A percentile compares a stretch with the other conserved stretches of the same genome.
Conservation (phyloP, 176 grass and related monocot species). For the Cymbopogon citratus region DNA sequence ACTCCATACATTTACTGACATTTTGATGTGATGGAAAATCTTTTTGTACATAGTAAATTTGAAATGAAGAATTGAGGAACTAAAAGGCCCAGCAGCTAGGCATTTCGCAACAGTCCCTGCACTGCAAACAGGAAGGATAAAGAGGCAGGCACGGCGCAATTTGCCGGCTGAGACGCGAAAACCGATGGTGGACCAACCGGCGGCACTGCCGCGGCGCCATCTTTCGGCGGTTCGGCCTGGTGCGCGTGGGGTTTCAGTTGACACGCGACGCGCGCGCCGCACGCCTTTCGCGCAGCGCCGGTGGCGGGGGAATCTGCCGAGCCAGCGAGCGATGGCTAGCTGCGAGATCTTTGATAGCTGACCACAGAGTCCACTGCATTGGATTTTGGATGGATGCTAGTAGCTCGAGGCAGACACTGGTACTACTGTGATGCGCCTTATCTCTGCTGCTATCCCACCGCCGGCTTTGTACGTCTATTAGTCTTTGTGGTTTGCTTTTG, state of each 20-base stretch:
- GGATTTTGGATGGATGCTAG: not conserved
- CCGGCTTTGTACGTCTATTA: too few relatives aligned
- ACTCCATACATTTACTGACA: too few relatives aligned
- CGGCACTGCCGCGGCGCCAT: not conserved
- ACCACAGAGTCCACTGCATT: too few relatives aligned
- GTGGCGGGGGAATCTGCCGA: not conserved
- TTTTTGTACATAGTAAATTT: too few relatives aligned
- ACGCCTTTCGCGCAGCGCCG: not conserved
- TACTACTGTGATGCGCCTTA: not conserved
- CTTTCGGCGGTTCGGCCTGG: not conserved
- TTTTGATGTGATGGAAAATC: too few relatives aligned
- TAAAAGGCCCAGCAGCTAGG: not conserved
- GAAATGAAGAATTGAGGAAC: too few relatives aligned
- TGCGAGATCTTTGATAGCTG: not conserved
- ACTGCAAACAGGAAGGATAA: not conserved
- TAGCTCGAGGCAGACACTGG: not conserved
- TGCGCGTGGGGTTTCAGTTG: slow-evolving; percentile 5
- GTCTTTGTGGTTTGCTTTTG: not conserved
- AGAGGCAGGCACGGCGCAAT: not conserved
- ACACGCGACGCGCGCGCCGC: not conserved
- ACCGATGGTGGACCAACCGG: not conserved
- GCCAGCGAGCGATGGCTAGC: too few relatives aligned
- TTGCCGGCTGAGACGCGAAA: not conserved
- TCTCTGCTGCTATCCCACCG: not conserved
- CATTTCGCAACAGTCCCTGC: not conserved